Evolutionary conservation across 768 basidiomycete species (phyloP).

Genomic region (Macrolepiota fuliginosa): DNA sequence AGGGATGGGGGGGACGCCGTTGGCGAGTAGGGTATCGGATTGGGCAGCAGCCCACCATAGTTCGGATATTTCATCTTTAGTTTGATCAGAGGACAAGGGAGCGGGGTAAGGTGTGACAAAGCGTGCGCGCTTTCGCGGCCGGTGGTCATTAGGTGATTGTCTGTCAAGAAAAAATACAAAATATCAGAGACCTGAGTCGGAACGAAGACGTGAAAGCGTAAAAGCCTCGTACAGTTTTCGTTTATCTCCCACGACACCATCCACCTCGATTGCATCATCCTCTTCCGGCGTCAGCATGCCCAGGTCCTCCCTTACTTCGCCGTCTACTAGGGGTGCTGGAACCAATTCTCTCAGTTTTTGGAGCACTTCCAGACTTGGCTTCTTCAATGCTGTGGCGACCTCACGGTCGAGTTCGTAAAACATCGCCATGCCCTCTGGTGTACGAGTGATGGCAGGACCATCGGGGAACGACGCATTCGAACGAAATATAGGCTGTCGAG

Average conservation of each 20-base stretch:
- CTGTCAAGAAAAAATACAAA: not conserved
- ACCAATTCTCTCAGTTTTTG: conserved; percentile 36
- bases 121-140: conserved; percentile 64
- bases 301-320: conserved; percentile 28
- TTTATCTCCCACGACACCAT: conserved; percentile 52
- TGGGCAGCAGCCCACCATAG: conserved; percentile 78
- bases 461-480: conserved; percentile 58
- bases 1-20: conserved; percentile 59
- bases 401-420: conserved; percentile 62
- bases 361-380: conserved; percentile 18
- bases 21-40: conserved; percentile 57
- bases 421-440: conserved; percentile 67
- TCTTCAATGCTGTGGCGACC: conserved; percentile 28
- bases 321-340: conserved; percentile 30
- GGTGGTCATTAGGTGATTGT: conserved; percentile 29
- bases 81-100: conserved; percentile 28
- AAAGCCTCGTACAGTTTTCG: conserved; percentile 46
- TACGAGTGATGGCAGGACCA: conserved; percentile 65
- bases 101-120: conserved; percentile 39
- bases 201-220: not conserved
- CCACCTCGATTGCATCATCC: conserved; percentile 24
- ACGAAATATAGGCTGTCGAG: conserved; percentile 9
- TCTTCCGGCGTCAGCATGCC: conserved; percentile 13
- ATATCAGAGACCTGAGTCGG: not conserved
- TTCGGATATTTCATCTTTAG: conserved; percentile 43